Evolutionary conservation across 768 basidiomycete genomes (phyloP), one percentile per base, ranked within the genome.

Genomic region (Hericium alpestre): DNA sequence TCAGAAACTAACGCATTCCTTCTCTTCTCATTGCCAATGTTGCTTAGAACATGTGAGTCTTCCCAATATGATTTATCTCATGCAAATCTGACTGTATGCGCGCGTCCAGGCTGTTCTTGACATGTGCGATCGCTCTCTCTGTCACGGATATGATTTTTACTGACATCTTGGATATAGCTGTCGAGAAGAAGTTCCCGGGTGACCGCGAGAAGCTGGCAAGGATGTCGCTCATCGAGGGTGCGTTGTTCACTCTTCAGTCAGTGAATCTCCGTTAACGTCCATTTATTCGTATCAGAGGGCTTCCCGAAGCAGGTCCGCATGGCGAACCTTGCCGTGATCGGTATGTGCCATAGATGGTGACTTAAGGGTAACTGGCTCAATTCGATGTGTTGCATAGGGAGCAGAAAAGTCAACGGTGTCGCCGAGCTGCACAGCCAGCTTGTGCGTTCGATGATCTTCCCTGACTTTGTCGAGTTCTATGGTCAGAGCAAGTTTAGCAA

Each of bases 341-440:
- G 79, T 71, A 64, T 37, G 69, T 58, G 54, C 65, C 43, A 5
- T 20, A 54, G 37, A 56, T 56, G 59, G 20, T 47, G 37, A 25
- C 47, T 38, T 51, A 49, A 51, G 22, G n/a, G 8, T 4, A 3
- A 18, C 41, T 54, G 62, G 66, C 23, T 22, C 22, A 54, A 3
- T 15, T 13, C 51, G 20, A 16, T 20, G 43, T n/a, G 60, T 32
- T 32, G 6, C 8, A 52, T 57, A 83, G 83, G 83, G 27, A 88
- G 86, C 65, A 81, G 85, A 63, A 89, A 85, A 67, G 88, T 93
- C 65, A 99, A 99, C 64, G 95, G 96, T 65, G 96, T 98, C 13
- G 95, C 96, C 10, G 95, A 93, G 81, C 76, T 98, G 25, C 96
- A 98, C 76, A 89, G 86, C 58, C 86, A 92, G 55, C 81, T 98